Evolutionary conservation across 2,329 filamentous ascomycete species (phyloP).

Genomic region (Beauveria asiatica): DNA sequence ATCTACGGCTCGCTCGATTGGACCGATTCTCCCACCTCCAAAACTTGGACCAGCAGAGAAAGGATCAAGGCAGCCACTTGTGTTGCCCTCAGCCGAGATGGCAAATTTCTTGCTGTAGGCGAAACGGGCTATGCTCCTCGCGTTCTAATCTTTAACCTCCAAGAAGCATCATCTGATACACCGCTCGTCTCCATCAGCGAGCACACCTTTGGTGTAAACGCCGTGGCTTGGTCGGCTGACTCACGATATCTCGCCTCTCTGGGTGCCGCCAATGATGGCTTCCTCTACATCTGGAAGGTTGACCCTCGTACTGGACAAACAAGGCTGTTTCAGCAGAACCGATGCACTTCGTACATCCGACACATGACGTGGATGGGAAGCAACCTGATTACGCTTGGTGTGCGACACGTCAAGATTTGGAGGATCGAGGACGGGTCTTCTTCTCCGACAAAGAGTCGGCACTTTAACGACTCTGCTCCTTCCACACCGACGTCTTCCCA

Average conservation of each 20-base stretch:
- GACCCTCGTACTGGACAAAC: constrained; percentile 75
- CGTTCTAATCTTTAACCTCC: constrained; percentile 80
- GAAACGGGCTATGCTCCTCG: constrained; percentile 92
- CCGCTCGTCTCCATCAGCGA: constrained; percentile 82
- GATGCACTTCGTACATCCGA: constrained; percentile 79
- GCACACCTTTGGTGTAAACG: constrained; percentile 81
- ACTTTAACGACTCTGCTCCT: constrained; percentile 33
- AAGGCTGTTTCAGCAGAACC: constrained; percentile 74
- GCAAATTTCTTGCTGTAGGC: constrained; percentile 79
- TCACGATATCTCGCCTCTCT: constrained; percentile 81
- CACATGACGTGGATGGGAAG: constrained; percentile 88
- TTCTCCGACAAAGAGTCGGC: constrained; percentile 57
- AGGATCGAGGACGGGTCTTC: constrained; percentile 60
- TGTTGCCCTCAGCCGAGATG: constrained; percentile 79
- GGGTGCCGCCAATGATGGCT: constrained; percentile 84
- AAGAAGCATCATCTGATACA: constrained; percentile 69
- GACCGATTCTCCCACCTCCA: constrained; percentile 56
- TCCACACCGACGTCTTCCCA: constrained; percentile 25
- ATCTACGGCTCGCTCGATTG: constrained; percentile 39
- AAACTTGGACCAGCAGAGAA: constrained; percentile 81
- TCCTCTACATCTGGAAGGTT: constrained; percentile 83
- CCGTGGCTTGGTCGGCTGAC: constrained; percentile 83
- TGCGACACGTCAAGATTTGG: constrained; percentile 92
- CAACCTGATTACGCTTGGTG: constrained; percentile 75
- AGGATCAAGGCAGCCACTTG: constrained; percentile 92